Conservation (phyloP, 345 rosid species). For the Cardiospermum halicacabum region DNA sequence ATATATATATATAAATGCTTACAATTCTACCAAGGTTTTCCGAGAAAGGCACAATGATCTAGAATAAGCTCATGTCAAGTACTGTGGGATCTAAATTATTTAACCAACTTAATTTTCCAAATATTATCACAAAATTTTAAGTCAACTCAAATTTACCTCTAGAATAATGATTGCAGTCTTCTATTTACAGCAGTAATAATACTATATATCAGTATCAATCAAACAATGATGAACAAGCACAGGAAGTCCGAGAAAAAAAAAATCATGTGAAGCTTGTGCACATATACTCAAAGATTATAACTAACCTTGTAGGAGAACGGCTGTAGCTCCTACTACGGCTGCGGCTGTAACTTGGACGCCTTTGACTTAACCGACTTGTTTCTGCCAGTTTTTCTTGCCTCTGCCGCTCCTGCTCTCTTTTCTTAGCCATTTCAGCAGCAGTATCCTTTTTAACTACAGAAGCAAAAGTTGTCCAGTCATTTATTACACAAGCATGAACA, state of each 20-base stretch:
- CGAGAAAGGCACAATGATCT: neutral
- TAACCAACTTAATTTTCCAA: neutral
- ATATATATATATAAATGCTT: neutral
- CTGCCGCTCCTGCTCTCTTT: slow-evolving; percentile 86
- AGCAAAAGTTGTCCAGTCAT: slow-evolving; percentile 7
- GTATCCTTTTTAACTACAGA: slow-evolving; percentile 90
- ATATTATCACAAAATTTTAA: neutral
- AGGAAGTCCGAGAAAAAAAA: neutral
- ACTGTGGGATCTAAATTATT: neutral
- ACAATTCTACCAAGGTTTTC: neutral
- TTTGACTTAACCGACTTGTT: slow-evolving; percentile 66
- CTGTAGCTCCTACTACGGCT: slow-evolving; percentile 87
- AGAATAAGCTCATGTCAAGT: neutral
- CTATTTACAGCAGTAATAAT: neutral
- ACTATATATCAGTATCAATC: neutral
- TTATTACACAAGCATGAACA: neutral
- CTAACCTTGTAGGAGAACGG: slow-evolving; percentile 85
- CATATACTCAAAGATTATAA: slow-evolving; percentile 15
- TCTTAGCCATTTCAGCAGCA: slow-evolving; percentile 88
- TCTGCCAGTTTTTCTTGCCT: slow-evolving; percentile 88
- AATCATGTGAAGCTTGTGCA: neutral
- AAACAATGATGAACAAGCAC: neutral
- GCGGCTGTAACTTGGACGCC: slow-evolving; percentile 36
- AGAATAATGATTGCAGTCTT: neutral
- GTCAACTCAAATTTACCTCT: neutral